Percentiles rank a stretch among this genome's conserved stretches.
phyloP scores from a whole-genome alignment of 2,329 filamentous ascomycete genomes.

The Thermoascus crustaceus region DNA sequence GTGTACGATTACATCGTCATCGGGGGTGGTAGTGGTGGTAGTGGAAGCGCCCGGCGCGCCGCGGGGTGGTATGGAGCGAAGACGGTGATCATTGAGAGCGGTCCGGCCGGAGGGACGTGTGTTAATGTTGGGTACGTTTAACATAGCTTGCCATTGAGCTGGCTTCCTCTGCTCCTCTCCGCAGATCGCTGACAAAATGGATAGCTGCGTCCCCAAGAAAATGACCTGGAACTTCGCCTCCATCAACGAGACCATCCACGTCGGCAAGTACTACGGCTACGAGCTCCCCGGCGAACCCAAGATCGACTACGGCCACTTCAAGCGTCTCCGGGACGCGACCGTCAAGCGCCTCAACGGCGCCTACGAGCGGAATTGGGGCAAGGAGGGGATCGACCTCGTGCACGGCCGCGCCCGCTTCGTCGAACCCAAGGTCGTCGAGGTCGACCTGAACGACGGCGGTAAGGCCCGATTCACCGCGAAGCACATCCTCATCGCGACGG shows the following conservation, averaged over 20 bases:
- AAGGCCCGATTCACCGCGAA: slow-evolving; percentile 35
- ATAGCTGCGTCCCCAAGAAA: slow-evolving; percentile 46
- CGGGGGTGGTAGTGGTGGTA: slow-evolving; percentile 47
- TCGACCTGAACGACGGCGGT: slow-evolving; percentile 35
- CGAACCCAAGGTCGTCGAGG: slow-evolving; percentile 37
- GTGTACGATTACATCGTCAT: slow-evolving; percentile 50
- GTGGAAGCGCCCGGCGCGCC: slow-evolving; percentile 42
- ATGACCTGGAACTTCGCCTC: slow-evolving; percentile 47
- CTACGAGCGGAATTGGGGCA: slow-evolving; percentile 44
- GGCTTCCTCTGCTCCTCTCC: not conserved
- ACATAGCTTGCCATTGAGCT: not conserved
- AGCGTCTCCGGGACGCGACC: slow-evolving; percentile 39
- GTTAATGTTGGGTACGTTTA: slow-evolving; percentile 45
- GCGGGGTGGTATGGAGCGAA: slow-evolving; percentile 46
- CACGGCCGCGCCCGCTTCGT: slow-evolving; percentile 42
- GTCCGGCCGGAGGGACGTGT: slow-evolving; percentile 42
- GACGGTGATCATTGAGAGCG: slow-evolving; percentile 44
- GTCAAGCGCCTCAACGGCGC: slow-evolving; percentile 39
- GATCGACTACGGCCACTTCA: slow-evolving; percentile 41
- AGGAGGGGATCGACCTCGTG: slow-evolving; percentile 44
- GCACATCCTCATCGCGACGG: slow-evolving; percentile 43
- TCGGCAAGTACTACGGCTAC: slow-evolving; percentile 42
- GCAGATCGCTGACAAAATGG: slow-evolving; percentile 2
- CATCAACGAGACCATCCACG: slow-evolving; percentile 40
- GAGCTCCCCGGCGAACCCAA: slow-evolving; percentile 35